Conservation (phyloP, 371 early-diverging fungal genomes). For the Nematocida sp. region DNA sequence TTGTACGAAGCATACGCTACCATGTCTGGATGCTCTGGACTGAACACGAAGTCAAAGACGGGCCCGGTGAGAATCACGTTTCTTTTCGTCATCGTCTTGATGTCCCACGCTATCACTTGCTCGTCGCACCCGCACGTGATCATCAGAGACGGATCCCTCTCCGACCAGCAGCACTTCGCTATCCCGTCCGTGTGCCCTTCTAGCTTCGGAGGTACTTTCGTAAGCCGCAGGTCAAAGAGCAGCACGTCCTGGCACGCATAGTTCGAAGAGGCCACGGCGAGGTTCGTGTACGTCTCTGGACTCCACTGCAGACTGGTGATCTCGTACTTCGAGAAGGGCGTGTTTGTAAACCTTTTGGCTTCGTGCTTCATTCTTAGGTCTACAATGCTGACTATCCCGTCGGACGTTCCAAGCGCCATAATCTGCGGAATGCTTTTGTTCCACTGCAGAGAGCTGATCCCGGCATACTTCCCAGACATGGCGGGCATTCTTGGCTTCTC, state of each 20-base stretch:
- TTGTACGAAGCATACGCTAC: constrained; percentile 43
- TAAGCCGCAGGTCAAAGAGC: constrained; percentile 43
- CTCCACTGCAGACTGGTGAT: constrained; percentile 47
- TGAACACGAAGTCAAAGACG: constrained; percentile 44
- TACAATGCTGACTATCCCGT: constrained; percentile 58
- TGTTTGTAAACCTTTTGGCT: constrained; percentile 49
- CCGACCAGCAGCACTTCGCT: constrained; percentile 43
- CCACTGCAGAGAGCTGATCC: constrained; percentile 58
- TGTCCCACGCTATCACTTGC: constrained; percentile 44
- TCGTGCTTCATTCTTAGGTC: constrained; percentile 62
- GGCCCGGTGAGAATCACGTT: constrained; percentile 32
- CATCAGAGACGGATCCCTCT: constrained; percentile 44
- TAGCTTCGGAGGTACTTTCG: constrained; percentile 36
- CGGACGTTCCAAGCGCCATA: constrained; percentile 56
- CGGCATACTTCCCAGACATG: constrained; percentile 39
- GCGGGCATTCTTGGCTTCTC: constrained; percentile 62
- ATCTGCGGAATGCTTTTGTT: constrained; percentile 62
- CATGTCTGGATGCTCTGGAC: constrained; percentile 50
- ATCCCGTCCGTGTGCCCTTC: constrained; percentile 51
- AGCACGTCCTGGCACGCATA: constrained; percentile 31
- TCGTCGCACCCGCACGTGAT: constrained; percentile 48
- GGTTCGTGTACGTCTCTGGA: constrained; percentile 19
- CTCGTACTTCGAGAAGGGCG: constrained; percentile 37
- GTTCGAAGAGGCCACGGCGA: constrained; percentile 42
- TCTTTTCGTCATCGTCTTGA: constrained; percentile 26